Conservation (phyloP, 2,329 filamentous ascomycete genomes). For the Fusarium dlaminii region DNA sequence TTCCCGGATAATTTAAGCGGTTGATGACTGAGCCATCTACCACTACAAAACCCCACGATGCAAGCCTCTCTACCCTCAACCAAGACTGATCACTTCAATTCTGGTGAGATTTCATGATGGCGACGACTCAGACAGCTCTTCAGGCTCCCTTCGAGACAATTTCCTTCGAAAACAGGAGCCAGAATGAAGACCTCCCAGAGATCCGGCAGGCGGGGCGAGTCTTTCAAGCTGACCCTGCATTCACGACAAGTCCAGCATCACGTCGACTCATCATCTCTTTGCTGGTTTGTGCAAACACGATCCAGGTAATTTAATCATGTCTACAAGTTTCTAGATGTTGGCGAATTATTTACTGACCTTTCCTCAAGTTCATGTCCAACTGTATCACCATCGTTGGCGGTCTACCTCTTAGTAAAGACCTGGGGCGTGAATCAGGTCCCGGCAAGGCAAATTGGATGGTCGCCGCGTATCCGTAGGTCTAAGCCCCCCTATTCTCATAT, state of each 20-base stretch:
- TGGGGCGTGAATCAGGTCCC: slow-evolving; percentile 6
- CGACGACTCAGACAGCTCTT: background rate
- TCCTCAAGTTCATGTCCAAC: background rate
- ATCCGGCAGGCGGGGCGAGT: background rate
- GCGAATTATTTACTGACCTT: background rate
- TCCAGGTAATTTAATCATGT: background rate
- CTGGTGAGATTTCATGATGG: background rate
- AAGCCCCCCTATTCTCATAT: rapidly evolving
- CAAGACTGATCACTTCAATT: rapidly evolving
- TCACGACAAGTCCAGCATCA: slow-evolving; percentile 2
- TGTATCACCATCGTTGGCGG: slow-evolving; percentile 2
- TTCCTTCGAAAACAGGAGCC: background rate
- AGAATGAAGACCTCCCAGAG: background rate
- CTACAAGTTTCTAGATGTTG: rapidly evolving
- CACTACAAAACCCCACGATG: background rate
- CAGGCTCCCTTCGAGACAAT: background rate
- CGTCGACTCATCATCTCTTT: slow-evolving; percentile 6
- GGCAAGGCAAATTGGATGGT: slow-evolving; percentile 22
- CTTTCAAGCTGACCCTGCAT: slow-evolving; percentile 7
- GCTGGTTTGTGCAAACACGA: slow-evolving; percentile 8
- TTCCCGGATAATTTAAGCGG: slow-evolving; percentile 13
- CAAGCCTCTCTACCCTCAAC: background rate
- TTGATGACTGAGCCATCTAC: too few relatives aligned
- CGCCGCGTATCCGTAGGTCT: slow-evolving; percentile 8
- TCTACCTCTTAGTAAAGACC: background rate